These are phyloP conservation scores for Neonothopanus nambi DNA, from an alignment of 1,284 basidiomycete genomes.

Conservation along the genomic window DNA sequence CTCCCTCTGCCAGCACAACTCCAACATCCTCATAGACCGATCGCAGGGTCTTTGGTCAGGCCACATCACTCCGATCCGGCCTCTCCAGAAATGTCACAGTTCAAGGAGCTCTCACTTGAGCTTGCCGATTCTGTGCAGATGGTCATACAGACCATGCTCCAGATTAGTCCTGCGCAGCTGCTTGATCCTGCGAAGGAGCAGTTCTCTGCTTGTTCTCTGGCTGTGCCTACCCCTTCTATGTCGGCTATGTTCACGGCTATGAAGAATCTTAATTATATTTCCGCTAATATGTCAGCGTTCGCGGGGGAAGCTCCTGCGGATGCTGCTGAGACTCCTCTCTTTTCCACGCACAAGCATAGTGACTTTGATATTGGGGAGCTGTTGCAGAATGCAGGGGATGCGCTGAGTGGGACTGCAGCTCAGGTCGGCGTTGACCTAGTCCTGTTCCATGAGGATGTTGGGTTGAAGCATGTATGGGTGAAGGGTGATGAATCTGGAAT, in stretches of 20 bases:
- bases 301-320: conserved; percentile 22
- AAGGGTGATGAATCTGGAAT: conserved; percentile 84
- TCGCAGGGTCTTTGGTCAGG: conserved; percentile 13
- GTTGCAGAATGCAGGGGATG: conserved; percentile 79
- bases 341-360: conserved; percentile 17
- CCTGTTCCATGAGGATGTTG: conserved; percentile 84
- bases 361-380: conserved; percentile 74
- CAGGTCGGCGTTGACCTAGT: conserved; percentile 85
- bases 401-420: conserved; percentile 82
- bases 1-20: conserved; percentile 73
- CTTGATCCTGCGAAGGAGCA: conserved; percentile 91
- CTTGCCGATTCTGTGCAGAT: conserved; percentile 86
- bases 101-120: conserved; percentile 74
- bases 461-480: conserved; percentile 81
- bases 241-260: conserved; percentile 87
- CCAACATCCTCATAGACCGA: conserved; percentile 56
- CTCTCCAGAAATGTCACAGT: conserved; percentile 39
- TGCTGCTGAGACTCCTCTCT: background rate
- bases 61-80: conserved; percentile 22
- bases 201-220: conserved; percentile 82
- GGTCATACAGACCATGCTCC: conserved; percentile 85
- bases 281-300: conserved; percentile 70
- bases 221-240: conserved; percentile 82
- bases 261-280: conserved; percentile 90
- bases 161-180: conserved; percentile 85